Evolutionary conservation across 768 basidiomycete genomes (phyloP), one percentile per base, ranked within the genome.

Genomic region (Asterophora parasitica): DNA sequence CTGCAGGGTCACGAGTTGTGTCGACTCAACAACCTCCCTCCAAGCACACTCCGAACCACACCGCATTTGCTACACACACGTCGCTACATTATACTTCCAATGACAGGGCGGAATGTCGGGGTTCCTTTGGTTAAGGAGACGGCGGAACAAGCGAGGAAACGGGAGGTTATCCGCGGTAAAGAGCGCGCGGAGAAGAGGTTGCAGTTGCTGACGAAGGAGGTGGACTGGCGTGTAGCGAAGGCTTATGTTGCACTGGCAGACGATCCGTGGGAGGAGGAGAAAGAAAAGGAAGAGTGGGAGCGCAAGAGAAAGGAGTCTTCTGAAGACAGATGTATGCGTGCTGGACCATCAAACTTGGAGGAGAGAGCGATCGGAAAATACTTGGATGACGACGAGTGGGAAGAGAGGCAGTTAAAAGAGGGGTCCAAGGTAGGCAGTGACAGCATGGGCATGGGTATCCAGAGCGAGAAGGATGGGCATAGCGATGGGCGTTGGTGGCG

Each of bases 11-110:
- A 75, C 26, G 69, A 75, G 31, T 68, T 90, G 3, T 87, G 85
- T 59, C 77, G 67, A 15, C 65, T 86, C 11, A 90, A 89, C 58
- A 75, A 74, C 36, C 73, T 90, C 10, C 82, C 86, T 0, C 64
- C 71, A 4, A 83, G 76, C 57, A 81, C 83, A 3, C 65, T 89
- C 15, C 77, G 69, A 48, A 87, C 82, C 0, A 88, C 81, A 0
- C 87, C 88, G 5, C 84, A 88, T 58, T 67, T 89, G 7, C 68
- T 89, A 12, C 85, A 88, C 61, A 88, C 86, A 1, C 78, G 85
- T 4, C 66, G 70, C 1, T 76, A 68, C 51, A 63, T 89, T 48
- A 60, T 69, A 12, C 68, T 88, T 8, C 84, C 84, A 1, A 66
- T 73, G 2, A 69, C 70, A 15, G 59, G 68, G 4, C 65, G 61